Evolutionary conservation across 2,329 filamentous ascomycete species (phyloP), one percentile per base, ranked within the genome.

Genomic region (Teratosphaeria nubilosa): DNA sequence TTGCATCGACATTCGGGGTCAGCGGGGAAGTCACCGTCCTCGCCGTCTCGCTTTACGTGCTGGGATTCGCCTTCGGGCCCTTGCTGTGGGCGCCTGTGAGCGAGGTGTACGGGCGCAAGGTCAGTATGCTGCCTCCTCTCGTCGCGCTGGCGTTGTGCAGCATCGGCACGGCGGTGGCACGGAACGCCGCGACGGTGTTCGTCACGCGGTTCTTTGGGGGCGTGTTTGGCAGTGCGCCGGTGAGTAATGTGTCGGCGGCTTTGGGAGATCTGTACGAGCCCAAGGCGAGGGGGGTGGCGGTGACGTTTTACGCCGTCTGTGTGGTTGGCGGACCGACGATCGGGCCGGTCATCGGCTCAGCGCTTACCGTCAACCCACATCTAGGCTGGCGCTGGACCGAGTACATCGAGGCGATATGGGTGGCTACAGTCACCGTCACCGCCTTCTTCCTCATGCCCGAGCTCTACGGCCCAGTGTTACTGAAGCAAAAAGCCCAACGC

Each of bases 331-430:
- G 70, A n/a, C 66, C 67, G 3, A 76, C 76, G 5, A 48, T 70
- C 72, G 55, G 72, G 0, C 77, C 77, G 2, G 62, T 76, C 9
- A 70, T 78, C 13, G 77, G 77, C 16, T 68, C 72, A 1, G 73
- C 74, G 1, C 60, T 79, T 1, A 69, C 73, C 3, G 62, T 57
- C 51, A 74, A 76, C 51, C 75, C 65, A 1, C 60, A 68, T 52
- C 64, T 78, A 1, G 72, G 74, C n/a, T 78, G 76, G 76, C 67
- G 76, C 55, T 78, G 76, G 76, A 75, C 73, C 0, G 73, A 72
- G 58, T 77, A 77, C 56, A 70, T 77, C 50, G 69, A 73, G 45
- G 74, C 75, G 0, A 77, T 78, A 60, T 72, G 71, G 63, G 71
- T 69, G 10, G 72, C 70, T 51, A 56, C 62, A 14, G 66, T 70